Conservation (phyloP, 768 basidiomycete genomes). For the Glaciozyma martinii region DNA sequence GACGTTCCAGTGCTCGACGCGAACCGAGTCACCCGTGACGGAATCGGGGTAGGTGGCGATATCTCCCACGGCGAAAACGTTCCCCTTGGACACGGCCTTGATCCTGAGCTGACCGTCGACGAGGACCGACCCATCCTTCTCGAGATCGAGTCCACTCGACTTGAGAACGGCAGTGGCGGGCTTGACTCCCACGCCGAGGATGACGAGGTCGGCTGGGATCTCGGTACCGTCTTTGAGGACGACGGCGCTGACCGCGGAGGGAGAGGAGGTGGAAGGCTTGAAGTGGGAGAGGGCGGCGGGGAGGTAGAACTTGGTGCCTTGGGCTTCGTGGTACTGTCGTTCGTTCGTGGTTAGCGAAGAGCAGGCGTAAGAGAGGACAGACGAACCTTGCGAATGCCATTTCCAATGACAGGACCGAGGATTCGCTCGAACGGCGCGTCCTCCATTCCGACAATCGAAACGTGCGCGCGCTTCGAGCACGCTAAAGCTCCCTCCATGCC, state of each 20-base stretch:
- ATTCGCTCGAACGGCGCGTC: slow-evolving; percentile 70
- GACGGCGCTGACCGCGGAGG: slow-evolving; percentile 56
- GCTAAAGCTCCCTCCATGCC: slow-evolving; percentile 85
- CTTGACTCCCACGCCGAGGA: slow-evolving; percentile 78
- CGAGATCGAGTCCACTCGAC: slow-evolving; percentile 55
- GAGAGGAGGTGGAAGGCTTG: slow-evolving; percentile 40
- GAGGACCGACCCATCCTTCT: slow-evolving; percentile 65
- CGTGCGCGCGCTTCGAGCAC: slow-evolving; percentile 59
- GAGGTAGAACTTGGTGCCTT: slow-evolving; percentile 81
- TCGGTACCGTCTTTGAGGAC: slow-evolving; percentile 54
- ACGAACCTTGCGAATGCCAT: slow-evolving; percentile 61
- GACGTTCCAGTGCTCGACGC: slow-evolving; percentile 83
- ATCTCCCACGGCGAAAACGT: slow-evolving; percentile 72
- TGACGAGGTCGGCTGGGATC: slow-evolving; percentile 63
- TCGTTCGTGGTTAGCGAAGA: slow-evolving; percentile 40
- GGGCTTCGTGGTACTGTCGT: slow-evolving; percentile 56
- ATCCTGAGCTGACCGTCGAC: slow-evolving; percentile 69
- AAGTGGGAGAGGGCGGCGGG: slow-evolving; percentile 60
- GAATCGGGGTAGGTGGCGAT: slow-evolving; percentile 69
- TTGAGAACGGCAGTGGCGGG: slow-evolving; percentile 75
- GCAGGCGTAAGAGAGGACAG: too few relatives aligned
- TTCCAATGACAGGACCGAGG: slow-evolving; percentile 70
- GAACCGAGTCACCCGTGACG: slow-evolving; percentile 46
- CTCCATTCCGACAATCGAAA: slow-evolving; percentile 77
- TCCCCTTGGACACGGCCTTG: slow-evolving; percentile 40